phyloP scores from a whole-genome alignment of 257 asterid genomes.

The Nicotiana noctiflora region DNA sequence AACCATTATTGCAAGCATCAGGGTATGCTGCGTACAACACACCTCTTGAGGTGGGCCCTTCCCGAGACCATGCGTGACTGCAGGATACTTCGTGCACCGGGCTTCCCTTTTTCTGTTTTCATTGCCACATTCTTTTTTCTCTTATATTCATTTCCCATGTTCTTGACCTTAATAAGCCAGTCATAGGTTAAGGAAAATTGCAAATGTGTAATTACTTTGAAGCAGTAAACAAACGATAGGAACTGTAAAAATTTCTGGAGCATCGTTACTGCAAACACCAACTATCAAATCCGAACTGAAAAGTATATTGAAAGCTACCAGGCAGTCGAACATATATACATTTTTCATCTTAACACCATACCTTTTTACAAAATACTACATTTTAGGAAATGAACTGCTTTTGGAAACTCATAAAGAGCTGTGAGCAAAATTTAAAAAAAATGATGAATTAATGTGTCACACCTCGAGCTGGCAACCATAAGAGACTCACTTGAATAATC shows the following conservation, averaged over 20 bases:
- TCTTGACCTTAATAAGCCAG: neutral
- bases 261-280: neutral
- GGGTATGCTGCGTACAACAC: too few species aligned
- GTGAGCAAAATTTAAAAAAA: neutral
- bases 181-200: neutral
- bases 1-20: too few species aligned
- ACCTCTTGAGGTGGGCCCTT: too few species aligned
- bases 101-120: too few species aligned
- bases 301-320: neutral
- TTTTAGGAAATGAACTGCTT: neutral
- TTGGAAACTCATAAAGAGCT: neutral
- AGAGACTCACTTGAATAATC: slow-evolving; percentile 5
- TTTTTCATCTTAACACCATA: neutral
- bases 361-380: neutral
- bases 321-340: neutral
- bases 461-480: neutral
- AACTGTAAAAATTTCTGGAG: neutral
- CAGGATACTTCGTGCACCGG: too few species aligned
- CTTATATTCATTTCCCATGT: neutral
- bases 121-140: too few species aligned
- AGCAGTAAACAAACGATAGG: neutral
- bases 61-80: too few species aligned
- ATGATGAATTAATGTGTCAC: neutral
- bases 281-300: neutral
- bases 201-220: neutral